phyloP scores from a whole-genome alignment of 257 asterid species.

The Nicotiana attenuata region DNA sequence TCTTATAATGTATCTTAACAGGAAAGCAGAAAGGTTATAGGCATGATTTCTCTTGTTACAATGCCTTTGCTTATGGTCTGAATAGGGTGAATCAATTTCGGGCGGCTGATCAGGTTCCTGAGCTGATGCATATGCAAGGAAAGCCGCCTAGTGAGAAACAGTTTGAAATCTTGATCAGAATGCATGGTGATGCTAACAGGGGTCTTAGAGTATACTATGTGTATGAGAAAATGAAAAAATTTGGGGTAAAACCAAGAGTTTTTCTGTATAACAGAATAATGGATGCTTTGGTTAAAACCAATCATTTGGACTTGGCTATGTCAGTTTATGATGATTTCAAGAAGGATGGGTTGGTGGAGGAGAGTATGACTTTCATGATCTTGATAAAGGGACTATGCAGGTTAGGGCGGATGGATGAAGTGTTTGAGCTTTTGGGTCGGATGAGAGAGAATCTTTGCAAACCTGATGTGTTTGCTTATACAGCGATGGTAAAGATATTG shows the following conservation, averaged over 20 bases:
- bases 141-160: conserved; percentile 90
- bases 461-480: conserved; percentile 98
- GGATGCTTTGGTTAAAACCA: conserved; percentile 85
- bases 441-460: conserved; percentile 80
- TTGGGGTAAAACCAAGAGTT: conserved; percentile 80
- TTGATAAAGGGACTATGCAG: conserved; percentile 83
- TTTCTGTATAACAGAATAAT: conserved; percentile 77
- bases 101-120: conserved; percentile 94
- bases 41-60: conserved; percentile 94
- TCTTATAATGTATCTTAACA: conserved; percentile 27
- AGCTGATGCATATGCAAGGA: conserved; percentile 93
- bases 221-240: conserved; percentile 89
- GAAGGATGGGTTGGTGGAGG: conserved; percentile 70
- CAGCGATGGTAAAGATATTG: conserved; percentile 80
- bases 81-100: conserved; percentile 73
- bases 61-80: conserved; percentile 80
- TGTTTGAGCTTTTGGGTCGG: conserved; percentile 49
- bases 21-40: conserved; percentile 94
- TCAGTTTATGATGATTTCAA: conserved; percentile 77
- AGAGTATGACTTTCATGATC: conserved; percentile 73
- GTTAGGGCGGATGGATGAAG: conserved; percentile 59
- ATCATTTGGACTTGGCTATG: conserved; percentile 75
- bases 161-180: conserved; percentile 82
- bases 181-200: conserved; percentile 85
- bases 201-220: conserved; percentile 90